Conservation (phyloP, 805 yeast genomes). For the Candida succiphila region DNA sequence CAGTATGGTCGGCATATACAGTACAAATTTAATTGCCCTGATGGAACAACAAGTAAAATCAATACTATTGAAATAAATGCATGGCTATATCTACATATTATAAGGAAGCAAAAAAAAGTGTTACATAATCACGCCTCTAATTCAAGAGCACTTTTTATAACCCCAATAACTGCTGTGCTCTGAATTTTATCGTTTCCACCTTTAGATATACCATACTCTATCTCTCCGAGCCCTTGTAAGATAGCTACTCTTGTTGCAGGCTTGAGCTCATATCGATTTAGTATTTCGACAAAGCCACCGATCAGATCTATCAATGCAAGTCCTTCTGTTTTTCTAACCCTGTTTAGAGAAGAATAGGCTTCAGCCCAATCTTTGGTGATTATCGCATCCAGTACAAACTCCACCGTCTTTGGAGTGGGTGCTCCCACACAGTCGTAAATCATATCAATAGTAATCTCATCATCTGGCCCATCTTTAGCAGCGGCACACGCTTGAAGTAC, state of each 20-base stretch:
- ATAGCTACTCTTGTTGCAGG: slow-evolving; percentile 52
- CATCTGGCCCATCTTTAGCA: slow-evolving; percentile 37
- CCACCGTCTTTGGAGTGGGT: slow-evolving; percentile 82
- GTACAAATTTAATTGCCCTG: too few species aligned
- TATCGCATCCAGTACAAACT: slow-evolving; percentile 64
- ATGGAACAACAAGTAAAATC: too few species aligned
- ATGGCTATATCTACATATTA: too few species aligned
- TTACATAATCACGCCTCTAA: slow-evolving; percentile 22
- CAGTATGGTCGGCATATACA: too few species aligned
- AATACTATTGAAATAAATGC: too few species aligned
- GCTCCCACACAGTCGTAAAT: slow-evolving; percentile 94
- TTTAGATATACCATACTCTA: slow-evolving; percentile 82
- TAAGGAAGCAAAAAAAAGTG: too few species aligned
- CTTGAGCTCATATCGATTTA: slow-evolving; percentile 60
- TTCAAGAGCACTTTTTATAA: slow-evolving; percentile 61
- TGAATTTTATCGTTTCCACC: slow-evolving; percentile 93
- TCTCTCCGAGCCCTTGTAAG: slow-evolving; percentile 66
- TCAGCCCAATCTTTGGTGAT: slow-evolving; percentile 85
- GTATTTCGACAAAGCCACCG: slow-evolving; percentile 61
- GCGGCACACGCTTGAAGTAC: slow-evolving; percentile 92
- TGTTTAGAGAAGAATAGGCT: slow-evolving; percentile 55
- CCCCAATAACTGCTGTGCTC: slow-evolving; percentile 83
- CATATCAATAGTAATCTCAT: slow-evolving; percentile 59
- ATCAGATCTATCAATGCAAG: slow-evolving; percentile 83
- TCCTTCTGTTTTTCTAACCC: slow-evolving; percentile 64